Evolutionary conservation across 257 asterid genomes (phyloP).

Genomic region (Petrea volubilis): DNA sequence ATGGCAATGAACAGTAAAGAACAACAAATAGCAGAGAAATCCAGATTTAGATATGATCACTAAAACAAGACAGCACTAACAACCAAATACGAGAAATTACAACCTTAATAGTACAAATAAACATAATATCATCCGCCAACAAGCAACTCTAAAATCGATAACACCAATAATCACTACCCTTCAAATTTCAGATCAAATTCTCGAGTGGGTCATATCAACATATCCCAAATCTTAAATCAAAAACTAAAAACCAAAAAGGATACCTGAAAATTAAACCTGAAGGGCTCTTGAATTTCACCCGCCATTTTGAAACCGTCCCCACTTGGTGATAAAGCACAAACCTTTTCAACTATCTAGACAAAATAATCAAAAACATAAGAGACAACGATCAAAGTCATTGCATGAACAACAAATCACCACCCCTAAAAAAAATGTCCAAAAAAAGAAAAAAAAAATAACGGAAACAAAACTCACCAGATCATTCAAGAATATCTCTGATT

Average conservation of each 20-base stretch:
- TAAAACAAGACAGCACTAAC: not conserved
- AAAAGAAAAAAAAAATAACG: not conserved
- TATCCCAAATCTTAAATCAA: conserved; percentile 11
- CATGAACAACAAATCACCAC: not conserved
- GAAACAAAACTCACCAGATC: conserved; percentile 12
- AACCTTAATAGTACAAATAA: not conserved
- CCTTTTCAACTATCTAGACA: conserved; percentile 24
- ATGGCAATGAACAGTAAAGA: not conserved
- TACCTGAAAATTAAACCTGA: conserved; percentile 59
- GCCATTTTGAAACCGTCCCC: conserved; percentile 41
- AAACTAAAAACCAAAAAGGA: not conserved
- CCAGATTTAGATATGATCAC: not conserved
- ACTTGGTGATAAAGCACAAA: conserved; percentile 15
- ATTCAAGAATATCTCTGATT: not conserved
- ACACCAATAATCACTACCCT: not conserved
- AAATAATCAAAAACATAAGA: conserved; percentile 17
- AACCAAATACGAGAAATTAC: not conserved
- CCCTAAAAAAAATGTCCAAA: not conserved
- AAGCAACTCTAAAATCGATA: not conserved
- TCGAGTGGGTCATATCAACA: not conserved
- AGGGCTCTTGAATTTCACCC: conserved; percentile 62
- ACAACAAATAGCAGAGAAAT: not conserved
- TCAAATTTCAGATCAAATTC: conserved; percentile 3
- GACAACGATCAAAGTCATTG: not conserved
- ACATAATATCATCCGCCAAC: not conserved